Percentiles rank a stretch among this genome's conserved stretches.
phyloP scores from a whole-genome alignment of 2,329 filamentous ascomycete genomes.

The Microdochium trichocladiopsis region DNA sequence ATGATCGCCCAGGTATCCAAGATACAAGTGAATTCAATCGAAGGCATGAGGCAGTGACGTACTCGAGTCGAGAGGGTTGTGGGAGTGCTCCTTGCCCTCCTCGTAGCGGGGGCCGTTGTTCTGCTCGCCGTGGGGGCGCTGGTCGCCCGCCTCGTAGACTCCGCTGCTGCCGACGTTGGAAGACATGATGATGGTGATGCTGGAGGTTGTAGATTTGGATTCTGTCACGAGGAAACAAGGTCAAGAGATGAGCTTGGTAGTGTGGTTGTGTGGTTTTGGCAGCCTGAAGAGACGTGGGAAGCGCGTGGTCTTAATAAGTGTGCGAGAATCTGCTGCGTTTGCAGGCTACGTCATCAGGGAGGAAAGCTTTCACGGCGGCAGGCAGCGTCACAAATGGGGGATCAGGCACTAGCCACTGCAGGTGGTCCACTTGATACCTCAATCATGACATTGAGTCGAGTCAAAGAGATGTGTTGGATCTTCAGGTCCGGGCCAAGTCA shows the following conservation, averaged over 20 bases:
- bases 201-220: constrained; percentile 2
- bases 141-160: constrained; percentile 73
- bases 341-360: constrained; percentile 24
- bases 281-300: not conserved
- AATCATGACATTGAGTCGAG: not conserved
- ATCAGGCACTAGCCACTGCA: not conserved
- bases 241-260: too few species aligned
- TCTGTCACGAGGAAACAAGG: too few species aligned
- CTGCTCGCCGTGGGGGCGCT: constrained; percentile 51
- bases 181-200: constrained; percentile 19
- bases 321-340: not conserved
- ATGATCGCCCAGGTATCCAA: too few species aligned
- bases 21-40: too few species aligned
- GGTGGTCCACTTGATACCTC: not conserved
- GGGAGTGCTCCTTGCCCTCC: constrained; percentile 65
- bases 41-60: not conserved
- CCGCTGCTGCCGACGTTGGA: constrained; percentile 60
- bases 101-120: constrained; percentile 54
- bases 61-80: constrained; percentile 67
- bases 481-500: too few species aligned
- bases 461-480: too few species aligned
- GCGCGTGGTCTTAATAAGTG: not conserved
- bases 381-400: too few species aligned
- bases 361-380: constrained; percentile 17
- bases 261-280: constrained; percentile 4